Conservation (phyloP, 2,329 filamentous ascomycete species). For the Beauveria australis region DNA sequence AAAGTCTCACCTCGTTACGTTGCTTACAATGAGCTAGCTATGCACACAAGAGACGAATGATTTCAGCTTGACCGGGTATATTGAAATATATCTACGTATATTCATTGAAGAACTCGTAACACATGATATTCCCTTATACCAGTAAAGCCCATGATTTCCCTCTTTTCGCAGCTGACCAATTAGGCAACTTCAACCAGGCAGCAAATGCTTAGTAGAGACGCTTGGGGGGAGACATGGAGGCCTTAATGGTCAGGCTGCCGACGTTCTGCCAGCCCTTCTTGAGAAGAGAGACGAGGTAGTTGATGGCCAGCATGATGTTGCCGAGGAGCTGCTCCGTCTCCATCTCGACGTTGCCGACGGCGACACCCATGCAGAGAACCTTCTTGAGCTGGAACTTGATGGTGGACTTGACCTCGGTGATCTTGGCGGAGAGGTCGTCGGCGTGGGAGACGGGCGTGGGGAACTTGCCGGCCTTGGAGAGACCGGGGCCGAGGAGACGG, state of each 20-base stretch:
- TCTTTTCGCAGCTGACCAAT: background rate
- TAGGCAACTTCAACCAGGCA: background rate
- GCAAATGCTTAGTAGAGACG: constrained; percentile 73
- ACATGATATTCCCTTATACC: background rate
- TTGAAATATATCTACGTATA: constrained; percentile 6
- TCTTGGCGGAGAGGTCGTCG: constrained; percentile 89
- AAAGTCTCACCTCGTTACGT: constrained; percentile 8
- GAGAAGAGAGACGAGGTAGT: constrained; percentile 98
- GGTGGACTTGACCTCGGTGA: constrained; percentile 99
- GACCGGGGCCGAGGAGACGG: constrained; percentile 97
- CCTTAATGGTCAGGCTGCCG: constrained; percentile 98
- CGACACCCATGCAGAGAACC: constrained; percentile 99
- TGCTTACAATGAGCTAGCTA: no score
- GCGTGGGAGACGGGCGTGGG: constrained; percentile 94
- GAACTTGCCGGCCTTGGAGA: constrained; percentile 99
- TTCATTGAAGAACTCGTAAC: constrained; percentile 10
- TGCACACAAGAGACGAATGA: background rate
- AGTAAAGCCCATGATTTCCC: background rate
- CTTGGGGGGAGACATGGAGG: constrained; percentile 98
- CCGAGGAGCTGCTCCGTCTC: constrained; percentile 87
- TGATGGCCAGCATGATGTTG: constrained; percentile 99
- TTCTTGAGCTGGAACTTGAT: constrained; percentile 99
- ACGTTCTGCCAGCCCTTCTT: constrained; percentile 99
- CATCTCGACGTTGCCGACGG: constrained; percentile 98
- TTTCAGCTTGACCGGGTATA: constrained; percentile 9